Evolutionary conservation across 495 filamentous ascomycete genomes (phyloP), one percentile per base, ranked within the genome.

Genomic region (Lasiosphaeris hirsuta): DNA sequence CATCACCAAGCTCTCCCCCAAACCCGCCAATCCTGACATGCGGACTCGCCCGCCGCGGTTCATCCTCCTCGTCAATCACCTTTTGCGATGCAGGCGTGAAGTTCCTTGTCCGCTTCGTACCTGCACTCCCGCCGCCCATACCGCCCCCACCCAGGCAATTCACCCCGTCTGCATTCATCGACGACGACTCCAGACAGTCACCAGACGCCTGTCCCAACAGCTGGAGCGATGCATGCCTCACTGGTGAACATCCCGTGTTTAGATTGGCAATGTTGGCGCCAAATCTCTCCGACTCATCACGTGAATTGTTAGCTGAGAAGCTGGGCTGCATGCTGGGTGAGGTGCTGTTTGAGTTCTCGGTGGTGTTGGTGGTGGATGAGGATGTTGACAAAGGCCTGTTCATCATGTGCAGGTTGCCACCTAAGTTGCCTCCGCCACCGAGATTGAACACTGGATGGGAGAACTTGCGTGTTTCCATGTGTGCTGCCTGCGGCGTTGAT

Each of bases 81-180:
- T 72, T 78, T 15, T 67, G 65, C 7, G 76, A 67, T 3, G 69
- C 67, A 15, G 78, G 74, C 1, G 79, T 78, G 35, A 80, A 78
- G 30, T 72, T 69, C 14, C 73, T 63, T 46, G 66, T 62, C 14
- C 79, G 69, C 58, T 78, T 81, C 30, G 58, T 45, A 19, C 59
- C 57, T 17, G 52, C 15, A 37, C 33, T 47, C 1, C 44, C 54
- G 1, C 40, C 34, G 49, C 58, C 60, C 14, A 17, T 13, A 14
- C 51, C 38, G 23, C 10, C 39, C 11, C 34, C 18, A 10, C 30
- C 42, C 23, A 30, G 23, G 23, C 23, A 30, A 30, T 30, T 30
- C 2, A 30, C 23, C 23, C 23, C 23, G 23, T 5, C 5, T 30
- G 23, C 23, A 30, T 30, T 30, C 23, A 30, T 5, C 2, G 23